Percentiles rank a stretch among this genome's conserved stretches.
phyloP scores from a whole-genome alignment of 2,329 filamentous ascomycete genomes.

The Pseudogymnoascus sp. region DNA sequence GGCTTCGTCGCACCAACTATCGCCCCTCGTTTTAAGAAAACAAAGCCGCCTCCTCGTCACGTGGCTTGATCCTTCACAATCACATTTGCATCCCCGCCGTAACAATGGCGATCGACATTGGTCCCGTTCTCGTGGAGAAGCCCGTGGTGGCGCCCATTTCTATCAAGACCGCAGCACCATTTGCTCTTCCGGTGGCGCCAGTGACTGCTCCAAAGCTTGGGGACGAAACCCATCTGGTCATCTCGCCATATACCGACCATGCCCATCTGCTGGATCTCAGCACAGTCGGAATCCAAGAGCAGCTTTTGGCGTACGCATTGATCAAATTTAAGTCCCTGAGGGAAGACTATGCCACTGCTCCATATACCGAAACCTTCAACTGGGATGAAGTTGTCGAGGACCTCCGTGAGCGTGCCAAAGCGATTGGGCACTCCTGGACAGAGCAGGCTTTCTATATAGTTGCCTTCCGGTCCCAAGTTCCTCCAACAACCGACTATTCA shows the following conservation, averaged over 20 bases:
- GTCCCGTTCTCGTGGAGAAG: slow-evolving; percentile 1
- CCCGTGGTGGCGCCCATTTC: not conserved
- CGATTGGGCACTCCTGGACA: slow-evolving; percentile 46
- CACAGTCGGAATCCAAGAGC: slow-evolving; percentile 55
- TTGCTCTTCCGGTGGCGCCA: not conserved
- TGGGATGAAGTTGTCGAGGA: slow-evolving; percentile 55
- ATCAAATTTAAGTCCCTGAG: slow-evolving; percentile 52
- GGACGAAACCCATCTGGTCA: slow-evolving; percentile 40
- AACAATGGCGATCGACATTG: slow-evolving; percentile 1
- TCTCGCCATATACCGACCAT: slow-evolving; percentile 66
- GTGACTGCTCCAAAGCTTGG: not conserved
- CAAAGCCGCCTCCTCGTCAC: not conserved
- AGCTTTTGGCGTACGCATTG: slow-evolving; percentile 64
- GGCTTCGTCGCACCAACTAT: not conserved
- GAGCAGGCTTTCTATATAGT: slow-evolving; percentile 71
- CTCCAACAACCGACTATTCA: slow-evolving; percentile 54
- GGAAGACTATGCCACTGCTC: slow-evolving; percentile 65
- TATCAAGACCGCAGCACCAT: not conserved
- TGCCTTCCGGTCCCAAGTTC: slow-evolving; percentile 68
- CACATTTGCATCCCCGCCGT: not conserved
- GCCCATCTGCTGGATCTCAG: slow-evolving; percentile 66
- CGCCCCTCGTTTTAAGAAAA: not conserved
- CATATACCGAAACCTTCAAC: slow-evolving; percentile 70
- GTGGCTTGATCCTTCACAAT: not conserved
- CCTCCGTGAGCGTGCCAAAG: slow-evolving; percentile 42